Evolutionary conservation across 2,329 filamentous ascomycete species (phyloP), one percentile per base, ranked within the genome.

Genomic region (Sporothrix humicola): DNA sequence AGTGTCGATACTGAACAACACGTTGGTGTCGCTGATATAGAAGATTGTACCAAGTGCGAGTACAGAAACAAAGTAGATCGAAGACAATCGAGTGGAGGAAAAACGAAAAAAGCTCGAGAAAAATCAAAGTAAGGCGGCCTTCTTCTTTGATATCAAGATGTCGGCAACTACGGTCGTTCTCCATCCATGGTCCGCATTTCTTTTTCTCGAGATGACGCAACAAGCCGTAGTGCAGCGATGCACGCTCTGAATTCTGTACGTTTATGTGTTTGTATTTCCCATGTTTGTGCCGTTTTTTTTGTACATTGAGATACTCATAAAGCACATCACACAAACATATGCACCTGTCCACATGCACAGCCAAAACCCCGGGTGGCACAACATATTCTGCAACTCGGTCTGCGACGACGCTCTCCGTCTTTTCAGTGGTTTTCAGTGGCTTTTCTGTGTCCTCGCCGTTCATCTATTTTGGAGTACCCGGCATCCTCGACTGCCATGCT

Each of bases 301-400:
- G 56, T 44, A 1, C 58, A 3, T n/a, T 10, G 31, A 37, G 31
- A 37, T 37, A 37, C 31, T 3, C 20, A 56, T 12, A 56, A n/a
- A 56, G 20, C 23, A 23, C 52, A 37, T 37, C 17, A 46, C 31
- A n/a, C 37, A 46, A 17, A 9, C 66, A 56, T 17, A 70, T 48
- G 37, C 37, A 23, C 50, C 50, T 44, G 37, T 59, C 50, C 68
- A 44, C 68, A 46, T 56, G 37, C n/a, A 54, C 68, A 56, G n/a
- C 1, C 12, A 52, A 44, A 17, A 26, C 50, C 15, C 17, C 10
- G 20, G 69, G 54, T 71, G 4, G 10, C 69, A 71, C 54, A 23
- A 37, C 69, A 71, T 37, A 71, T 59, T 59, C 69, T 71, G 54
- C 69, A 71, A 71, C 69, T n/a, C 54, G 42, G 37, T 46, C 69